phyloP scores from a whole-genome alignment of 805 yeast genomes.

The Candida oleophila region DNA sequence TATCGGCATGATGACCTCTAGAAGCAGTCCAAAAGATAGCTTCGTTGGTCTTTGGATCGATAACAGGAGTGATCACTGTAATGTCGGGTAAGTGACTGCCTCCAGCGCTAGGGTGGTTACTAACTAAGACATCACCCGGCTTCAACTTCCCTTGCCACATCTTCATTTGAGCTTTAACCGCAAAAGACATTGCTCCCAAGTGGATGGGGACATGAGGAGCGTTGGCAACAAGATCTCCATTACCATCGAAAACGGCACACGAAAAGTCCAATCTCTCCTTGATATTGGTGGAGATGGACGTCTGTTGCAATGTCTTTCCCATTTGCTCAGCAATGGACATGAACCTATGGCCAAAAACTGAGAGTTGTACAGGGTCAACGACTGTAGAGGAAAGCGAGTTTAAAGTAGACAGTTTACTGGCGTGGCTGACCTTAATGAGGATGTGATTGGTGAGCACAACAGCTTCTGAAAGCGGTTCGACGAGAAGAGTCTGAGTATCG shows the following conservation, averaged over 20 bases:
- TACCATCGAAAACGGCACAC: constrained; percentile 42
- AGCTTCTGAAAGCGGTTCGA: constrained; percentile 33
- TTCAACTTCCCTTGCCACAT: constrained; percentile 38
- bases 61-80: constrained; percentile 89
- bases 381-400: constrained; percentile 21
- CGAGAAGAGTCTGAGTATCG: constrained; percentile 27
- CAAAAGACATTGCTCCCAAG: constrained; percentile 48
- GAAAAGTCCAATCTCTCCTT: constrained; percentile 46
- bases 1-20: constrained; percentile 95
- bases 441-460: constrained; percentile 28
- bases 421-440: constrained; percentile 21
- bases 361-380: constrained; percentile 38
- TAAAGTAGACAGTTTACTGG: constrained; percentile 7
- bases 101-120: constrained; percentile 44
- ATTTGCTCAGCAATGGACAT: constrained; percentile 43
- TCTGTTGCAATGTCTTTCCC: constrained; percentile 46
- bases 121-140: constrained; percentile 43
- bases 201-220: constrained; percentile 49
- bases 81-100: constrained; percentile 53
- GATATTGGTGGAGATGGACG: constrained; percentile 45
- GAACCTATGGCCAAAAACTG: constrained; percentile 41
- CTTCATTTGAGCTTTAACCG: constrained; percentile 36
- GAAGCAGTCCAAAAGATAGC: constrained; percentile 88
- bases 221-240: constrained; percentile 46
- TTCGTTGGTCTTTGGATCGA: constrained; percentile 45